Base-by-base conservation (phyloP, 225 moss, liverwort and hornwort genomes). In the Sphagnum contortum region DNA sequence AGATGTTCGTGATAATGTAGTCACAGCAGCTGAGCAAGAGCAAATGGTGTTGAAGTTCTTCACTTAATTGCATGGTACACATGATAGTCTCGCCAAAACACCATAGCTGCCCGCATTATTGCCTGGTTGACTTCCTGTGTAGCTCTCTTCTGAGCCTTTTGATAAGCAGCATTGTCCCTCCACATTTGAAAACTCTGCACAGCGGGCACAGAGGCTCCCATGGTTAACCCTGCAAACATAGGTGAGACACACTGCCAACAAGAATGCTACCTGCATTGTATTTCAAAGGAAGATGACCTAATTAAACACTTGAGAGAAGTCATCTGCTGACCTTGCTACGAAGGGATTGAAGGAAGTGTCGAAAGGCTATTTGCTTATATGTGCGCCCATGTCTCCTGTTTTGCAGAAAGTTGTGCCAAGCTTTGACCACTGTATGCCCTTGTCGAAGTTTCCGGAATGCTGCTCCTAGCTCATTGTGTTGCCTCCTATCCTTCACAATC, bases 11-110 rank as follows among this genome's bases (percentile, higher is more conserved):
- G 6, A 13, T 60, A 13, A 6, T 5, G 1, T 60, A 6, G 59
- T n/a, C 6, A 52, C 52, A 52, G 52, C 52, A 52, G 9, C 5
- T 45, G 57, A 63, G 12, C 11, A 68, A 58, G 45, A 46, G 64
- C 13, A 63, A 6, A 57, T 60, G 4, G 65, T 54, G 12, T 53
- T 53, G 4, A 8, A 29, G 54, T 76, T 64, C 86, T 76, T 89
- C 85, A 98, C 98, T 93, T 93, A 68, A 98, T 85, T 78, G 98
- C 85, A 77, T 93, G 76, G 74, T 86, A 91, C 53, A 90, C 83
- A 78, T 98, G 98, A 86, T 87, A 84, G 68, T 98, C 98, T 76
- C 90, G 90, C 98, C 98, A 98, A 69, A 98, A 98, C 47, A 98
- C 98, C 98, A 98, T 98, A 29, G 98, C 98, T 72, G 98, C 98